Evolutionary conservation across 2,329 filamentous ascomycete genomes (phyloP).

Genomic region (Alternaria viburni): DNA sequence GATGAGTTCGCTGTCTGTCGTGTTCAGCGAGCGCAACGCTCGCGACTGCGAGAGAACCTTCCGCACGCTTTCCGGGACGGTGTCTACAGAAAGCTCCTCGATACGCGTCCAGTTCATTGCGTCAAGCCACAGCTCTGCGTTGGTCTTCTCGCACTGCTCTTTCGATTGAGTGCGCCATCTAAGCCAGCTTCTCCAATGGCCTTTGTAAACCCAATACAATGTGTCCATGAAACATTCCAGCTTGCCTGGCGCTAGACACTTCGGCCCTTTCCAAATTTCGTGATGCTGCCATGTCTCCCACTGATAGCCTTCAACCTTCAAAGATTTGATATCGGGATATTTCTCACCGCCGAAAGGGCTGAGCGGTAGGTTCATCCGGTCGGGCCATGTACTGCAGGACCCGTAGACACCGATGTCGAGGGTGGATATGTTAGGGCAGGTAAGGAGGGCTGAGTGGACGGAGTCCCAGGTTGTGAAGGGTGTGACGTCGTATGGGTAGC

Average conservation of each 20-base stretch:
- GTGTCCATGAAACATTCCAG: background rate
- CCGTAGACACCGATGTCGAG: slow-evolving; percentile 15
- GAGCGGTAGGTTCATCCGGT: slow-evolving; percentile 17
- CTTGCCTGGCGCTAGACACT: background rate
- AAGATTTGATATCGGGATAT: slow-evolving; percentile 13
- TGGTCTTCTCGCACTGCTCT: slow-evolving; percentile 10
- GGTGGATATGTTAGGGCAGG: slow-evolving; percentile 19
- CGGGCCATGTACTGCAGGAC: slow-evolving; percentile 7
- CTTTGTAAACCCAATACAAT: background rate
- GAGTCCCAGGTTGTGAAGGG: slow-evolving; percentile 6
- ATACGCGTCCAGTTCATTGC: slow-evolving; percentile 20
- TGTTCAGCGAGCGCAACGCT: slow-evolving; percentile 6
- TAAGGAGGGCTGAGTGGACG: slow-evolving; percentile 9
- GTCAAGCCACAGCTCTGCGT: slow-evolving; percentile 19
- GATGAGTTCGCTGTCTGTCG: slow-evolving; percentile 9
- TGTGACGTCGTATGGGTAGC: background rate
- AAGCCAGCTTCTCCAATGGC: slow-evolving; percentile 4
- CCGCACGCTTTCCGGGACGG: background rate
- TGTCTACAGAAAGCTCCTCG: slow-evolving; percentile 4
- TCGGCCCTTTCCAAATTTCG: background rate
- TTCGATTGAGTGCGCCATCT: background rate
- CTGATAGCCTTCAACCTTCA: slow-evolving; percentile 15
- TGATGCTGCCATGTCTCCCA: background rate
- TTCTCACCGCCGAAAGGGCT: slow-evolving; percentile 8
- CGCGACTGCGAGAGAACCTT: background rate